Percentiles rank a stretch among this genome's conserved stretches.
Conservation (phyloP, 768 basidiomycete genomes). For the Coprinopsis strossmayeri region DNA sequence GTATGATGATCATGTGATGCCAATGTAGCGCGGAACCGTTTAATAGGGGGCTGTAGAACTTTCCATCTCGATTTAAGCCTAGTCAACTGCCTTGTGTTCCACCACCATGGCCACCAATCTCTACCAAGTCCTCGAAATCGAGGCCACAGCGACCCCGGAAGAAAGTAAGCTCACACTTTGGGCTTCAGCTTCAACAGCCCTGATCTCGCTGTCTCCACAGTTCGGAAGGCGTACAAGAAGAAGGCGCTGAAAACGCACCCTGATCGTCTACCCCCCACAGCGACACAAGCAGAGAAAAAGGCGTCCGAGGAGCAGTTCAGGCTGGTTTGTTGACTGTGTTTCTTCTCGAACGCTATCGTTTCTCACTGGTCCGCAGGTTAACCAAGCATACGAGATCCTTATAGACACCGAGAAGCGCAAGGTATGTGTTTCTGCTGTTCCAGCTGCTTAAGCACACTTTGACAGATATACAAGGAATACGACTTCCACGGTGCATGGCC, state of each 20-base stretch:
- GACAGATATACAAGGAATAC: constrained; percentile 39
- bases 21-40: no score
- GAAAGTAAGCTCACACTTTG: constrained; percentile 44
- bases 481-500: constrained; percentile 74
- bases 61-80: no score
- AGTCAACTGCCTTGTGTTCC: background rate
- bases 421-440: constrained; percentile 24
- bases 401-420: constrained; percentile 53
- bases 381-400: constrained; percentile 74
- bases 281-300: constrained; percentile 52
- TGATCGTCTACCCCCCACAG: constrained; percentile 54
- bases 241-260: constrained; percentile 71
- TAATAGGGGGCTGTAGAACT: no score
- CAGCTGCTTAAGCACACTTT: constrained; percentile 2
- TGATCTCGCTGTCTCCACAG: constrained; percentile 26
- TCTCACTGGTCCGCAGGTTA: constrained; percentile 42
- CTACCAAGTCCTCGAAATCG: constrained; percentile 57
- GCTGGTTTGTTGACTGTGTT: constrained; percentile 20
- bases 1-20: background rate
- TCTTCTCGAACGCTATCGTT: background rate
- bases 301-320: constrained; percentile 51
- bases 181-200: background rate
- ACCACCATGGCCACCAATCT: constrained; percentile 46
- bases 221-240: constrained; percentile 74
- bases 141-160: constrained; percentile 49